Evolutionary conservation across 106 monocot genomes (phyloP), one percentile per base, ranked within the genome.

Genomic region (Amphibolis antarctica): DNA sequence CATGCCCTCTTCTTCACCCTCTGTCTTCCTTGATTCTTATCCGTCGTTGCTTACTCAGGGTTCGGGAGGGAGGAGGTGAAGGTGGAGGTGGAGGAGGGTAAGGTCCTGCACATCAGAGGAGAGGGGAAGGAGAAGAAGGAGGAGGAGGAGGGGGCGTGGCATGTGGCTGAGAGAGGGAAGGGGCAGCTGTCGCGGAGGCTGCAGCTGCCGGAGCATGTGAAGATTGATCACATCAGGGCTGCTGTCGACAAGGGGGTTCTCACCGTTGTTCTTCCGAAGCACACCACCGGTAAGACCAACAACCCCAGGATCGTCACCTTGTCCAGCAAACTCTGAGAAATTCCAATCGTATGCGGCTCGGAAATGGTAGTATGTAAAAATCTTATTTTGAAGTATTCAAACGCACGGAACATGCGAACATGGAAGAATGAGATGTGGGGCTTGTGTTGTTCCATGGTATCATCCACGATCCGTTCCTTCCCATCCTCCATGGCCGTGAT

Each of bases 291-390:
- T 48, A 45, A 66, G 46, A 42, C 43, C 43, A 49, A 36, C 59
- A 62, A 22, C 12, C 46, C 66, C 51, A 50, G 36, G 66, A 66
- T 19, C 28, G 31, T 66, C 52, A 30, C 66, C 49, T 24, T 66
- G 27, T 31, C 66, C 66, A 66, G 66, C 66, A 66, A 66, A 23
- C 66, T 66, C 1, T 53, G 52, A 66, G 19, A n/a, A 18, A 36
- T n/a, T n/a, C n/a, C n/a, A n/a, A n/a, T n/a, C n/a, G n/a, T n/a
- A n/a, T n/a, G n/a, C n/a, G n/a, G n/a, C n/a, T n/a, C n/a, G n/a
- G n/a, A n/a, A n/a, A n/a, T n/a, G n/a, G n/a, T n/a, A n/a, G n/a
- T 36, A 36, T 36, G 36, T 36, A 2, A 7, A 4, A 36, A 7
- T 36, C 4, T 2, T 36, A 36, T 36, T 36, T 36, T 36, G 36